phyloP scores from a whole-genome alignment of 2,329 filamentous ascomycete species.

The Colletotrichum gloeosporioides region DNA sequence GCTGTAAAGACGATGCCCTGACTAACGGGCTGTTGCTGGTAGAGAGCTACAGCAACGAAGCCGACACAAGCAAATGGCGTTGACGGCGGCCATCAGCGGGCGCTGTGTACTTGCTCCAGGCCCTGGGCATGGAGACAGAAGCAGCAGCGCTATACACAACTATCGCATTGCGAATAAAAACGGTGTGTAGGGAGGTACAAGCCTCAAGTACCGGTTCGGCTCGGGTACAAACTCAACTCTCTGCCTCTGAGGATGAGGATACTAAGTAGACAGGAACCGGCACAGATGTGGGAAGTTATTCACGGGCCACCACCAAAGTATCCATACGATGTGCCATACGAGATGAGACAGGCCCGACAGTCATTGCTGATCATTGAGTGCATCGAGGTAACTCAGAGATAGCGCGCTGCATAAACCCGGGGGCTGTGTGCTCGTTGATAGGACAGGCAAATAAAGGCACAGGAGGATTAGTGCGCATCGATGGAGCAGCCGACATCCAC shows the following conservation, averaged over 20 bases:
- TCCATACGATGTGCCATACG: slow-evolving; percentile 5
- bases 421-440: slow-evolving; percentile 16
- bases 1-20: neutral
- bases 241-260: neutral
- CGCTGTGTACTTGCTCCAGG: neutral
- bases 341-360: slow-evolving; percentile 8
- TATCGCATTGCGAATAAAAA: slow-evolving; percentile 1
- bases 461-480: slow-evolving; percentile 9
- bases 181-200: neutral
- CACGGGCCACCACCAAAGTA: slow-evolving; percentile 5
- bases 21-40: neutral
- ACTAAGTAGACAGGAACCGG: neutral
- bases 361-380: neutral
- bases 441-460: neutral
- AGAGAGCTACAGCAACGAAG: neutral
- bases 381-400: slow-evolving; percentile 16
- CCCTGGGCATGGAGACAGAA: neutral
- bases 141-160: slow-evolving; percentile 7
- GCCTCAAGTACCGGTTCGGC: slow-evolving; percentile 40
- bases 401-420: slow-evolving; percentile 21
- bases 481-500: slow-evolving; percentile 17
- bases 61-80: slow-evolving; percentile 7
- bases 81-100: slow-evolving; percentile 13
- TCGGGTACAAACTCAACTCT: neutral
- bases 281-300: neutral